Conservation (phyloP, 148 eudicot genomes). For the Persicaria tinctoria region DNA sequence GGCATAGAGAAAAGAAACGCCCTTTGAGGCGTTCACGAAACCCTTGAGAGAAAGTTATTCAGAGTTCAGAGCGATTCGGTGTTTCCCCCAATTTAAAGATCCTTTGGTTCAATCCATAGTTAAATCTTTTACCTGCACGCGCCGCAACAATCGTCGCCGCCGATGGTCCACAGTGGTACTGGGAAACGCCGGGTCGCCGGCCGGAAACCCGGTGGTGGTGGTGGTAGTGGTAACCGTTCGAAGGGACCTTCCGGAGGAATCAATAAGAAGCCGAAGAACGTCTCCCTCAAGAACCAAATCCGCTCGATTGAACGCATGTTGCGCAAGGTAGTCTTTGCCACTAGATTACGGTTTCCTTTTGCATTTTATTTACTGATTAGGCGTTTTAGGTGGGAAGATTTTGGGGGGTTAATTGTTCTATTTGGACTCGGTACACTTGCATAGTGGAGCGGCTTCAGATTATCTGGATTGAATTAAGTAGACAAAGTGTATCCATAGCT, state of each 20-base stretch:
- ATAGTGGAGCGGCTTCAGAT: no score
- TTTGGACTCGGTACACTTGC: background rate
- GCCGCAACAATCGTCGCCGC: background rate
- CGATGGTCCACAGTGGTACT: constrained; percentile 77
- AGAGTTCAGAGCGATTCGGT: background rate
- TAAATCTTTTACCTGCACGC: background rate
- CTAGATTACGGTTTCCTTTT: background rate
- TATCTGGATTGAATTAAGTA: no score
- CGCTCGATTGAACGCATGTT: constrained; percentile 79
- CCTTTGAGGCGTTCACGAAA: background rate
- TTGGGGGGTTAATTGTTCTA: background rate
- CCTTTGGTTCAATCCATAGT: background rate
- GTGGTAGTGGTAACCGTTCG: background rate
- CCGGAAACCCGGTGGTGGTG: constrained; percentile 25
- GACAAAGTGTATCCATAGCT: no score
- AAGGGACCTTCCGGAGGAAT: constrained; percentile 25
- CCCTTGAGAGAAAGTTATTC: background rate
- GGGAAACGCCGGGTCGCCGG: constrained; percentile 55
- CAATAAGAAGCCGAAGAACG: constrained; percentile 46
- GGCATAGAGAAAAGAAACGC: background rate
- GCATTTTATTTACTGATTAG: background rate
- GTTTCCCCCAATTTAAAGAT: background rate
- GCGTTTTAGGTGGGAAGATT: background rate
- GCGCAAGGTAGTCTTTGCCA: constrained; percentile 44
- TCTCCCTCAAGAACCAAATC: constrained; percentile 80